Base-by-base conservation (phyloP, 2,329 filamentous ascomycete genomes). In the Penicillium sp. region DNA sequence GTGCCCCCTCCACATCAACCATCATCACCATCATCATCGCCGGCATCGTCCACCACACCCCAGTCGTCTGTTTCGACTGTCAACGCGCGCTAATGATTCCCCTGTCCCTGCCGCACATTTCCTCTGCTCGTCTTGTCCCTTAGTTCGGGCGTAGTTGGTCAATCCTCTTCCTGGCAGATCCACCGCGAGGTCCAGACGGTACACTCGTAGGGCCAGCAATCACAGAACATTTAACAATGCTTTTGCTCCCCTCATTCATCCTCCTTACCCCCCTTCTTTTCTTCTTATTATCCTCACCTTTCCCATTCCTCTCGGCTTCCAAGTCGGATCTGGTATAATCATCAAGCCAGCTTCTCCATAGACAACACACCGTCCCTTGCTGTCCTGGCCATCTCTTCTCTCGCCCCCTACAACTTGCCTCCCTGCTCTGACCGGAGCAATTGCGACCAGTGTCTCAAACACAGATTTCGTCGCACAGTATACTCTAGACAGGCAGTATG, bases 171-270 rank as follows among this genome's bases (percentile, higher is more conserved):
- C 58, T 56, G 63, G 50, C 59, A 21, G 60, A 61, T 66, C 65
- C 58, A 62, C 66, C 51, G 53, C 46, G 44, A 63, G 38, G 60
- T 62, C 57, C 62, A 64, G 65, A 67, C 62, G 60, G 58, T 60
- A 66, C 61, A 53, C 63, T 67, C 62, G 61, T 70, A 70, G 69
- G 65, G 69, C 67, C 62, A 69, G 69, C 66, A 69, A 69, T 70
- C 66, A 68, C 60, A 69, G 66, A 67, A 66, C 68, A 70, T 70
- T 70, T 69, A 70, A 67, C 67, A 64, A 69, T 69, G 65, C 68
- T 67, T 65, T 66, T 65, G 59, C 64, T 66, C 66, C 68, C 67
- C 61, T 64, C 56, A 58, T 62, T 31, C 41, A 46, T 53, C 52
- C 54, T 64, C 51, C 53, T 62, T 31, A 26, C 55, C 48, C 52